phyloP scores from a whole-genome alignment of 352 stramenopile genomes.

The Globisporangium paroecandrum region DNA sequence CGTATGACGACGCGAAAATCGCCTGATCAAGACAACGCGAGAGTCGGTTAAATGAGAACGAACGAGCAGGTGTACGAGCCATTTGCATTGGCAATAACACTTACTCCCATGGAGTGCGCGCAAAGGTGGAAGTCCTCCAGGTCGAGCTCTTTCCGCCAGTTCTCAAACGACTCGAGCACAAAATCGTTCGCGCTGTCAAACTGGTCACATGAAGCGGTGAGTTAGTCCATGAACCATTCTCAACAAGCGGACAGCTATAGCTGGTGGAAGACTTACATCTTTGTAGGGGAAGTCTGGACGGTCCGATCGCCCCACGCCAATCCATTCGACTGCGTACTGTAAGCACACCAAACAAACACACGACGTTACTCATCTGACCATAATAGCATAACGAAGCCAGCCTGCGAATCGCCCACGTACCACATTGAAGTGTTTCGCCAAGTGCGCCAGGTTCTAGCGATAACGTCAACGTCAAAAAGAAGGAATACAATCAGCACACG shows the following conservation, averaged over 20 bases:
- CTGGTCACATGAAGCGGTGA: conserved; percentile 22
- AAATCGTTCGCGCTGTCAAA: conserved; percentile 79
- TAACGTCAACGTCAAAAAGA: neutral
- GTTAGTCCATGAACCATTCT: neutral
- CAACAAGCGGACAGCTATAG: neutral
- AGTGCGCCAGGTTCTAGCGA: conserved; percentile 56
- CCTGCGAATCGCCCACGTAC: conserved; percentile 29
- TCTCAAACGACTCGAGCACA: conserved; percentile 64
- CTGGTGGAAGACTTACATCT: conserved; percentile 36
- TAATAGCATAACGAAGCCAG: neutral
- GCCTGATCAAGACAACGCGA: conserved; percentile 31
- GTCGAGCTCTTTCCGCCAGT: conserved; percentile 71
- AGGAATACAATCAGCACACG: conserved; percentile 10
- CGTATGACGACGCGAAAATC: conserved; percentile 82
- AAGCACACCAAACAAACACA: neutral
- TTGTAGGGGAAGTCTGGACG: conserved; percentile 68
- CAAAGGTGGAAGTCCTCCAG: conserved; percentile 72
- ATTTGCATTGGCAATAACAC: conserved; percentile 4
- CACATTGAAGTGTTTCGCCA: conserved; percentile 83
- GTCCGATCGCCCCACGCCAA: conserved; percentile 74
- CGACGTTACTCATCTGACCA: neutral
- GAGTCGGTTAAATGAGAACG: neutral
- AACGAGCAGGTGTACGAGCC: neutral
- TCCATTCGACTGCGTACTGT: conserved; percentile 85
- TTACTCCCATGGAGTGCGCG: conserved; percentile 79